Evolutionary conservation across 345 rosid genomes (phyloP).

Genomic region (Gossypium arboreum): DNA sequence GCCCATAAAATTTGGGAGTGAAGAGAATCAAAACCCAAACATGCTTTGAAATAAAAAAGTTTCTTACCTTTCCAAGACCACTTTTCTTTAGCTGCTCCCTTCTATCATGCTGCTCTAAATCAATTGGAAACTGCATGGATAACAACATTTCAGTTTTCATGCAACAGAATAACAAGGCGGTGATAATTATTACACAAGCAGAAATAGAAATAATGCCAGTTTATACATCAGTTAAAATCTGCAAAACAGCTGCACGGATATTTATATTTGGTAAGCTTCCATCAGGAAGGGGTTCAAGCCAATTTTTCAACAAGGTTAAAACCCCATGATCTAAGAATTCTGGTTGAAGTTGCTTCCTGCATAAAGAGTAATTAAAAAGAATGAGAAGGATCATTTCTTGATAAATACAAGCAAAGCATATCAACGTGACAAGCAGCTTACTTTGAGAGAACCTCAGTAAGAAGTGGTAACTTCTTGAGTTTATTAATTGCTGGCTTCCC

Average conservation of each 20-base stretch:
- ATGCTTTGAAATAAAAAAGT: conserved; percentile 7
- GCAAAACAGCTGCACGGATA: conserved; percentile 84
- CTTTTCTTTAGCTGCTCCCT: conserved; percentile 92
- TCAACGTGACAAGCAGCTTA: conserved; percentile 35
- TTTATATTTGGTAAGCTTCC: conserved; percentile 95
- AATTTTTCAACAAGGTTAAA: conserved; percentile 70
- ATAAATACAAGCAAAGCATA: neutral
- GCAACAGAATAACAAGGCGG: conserved; percentile 4
- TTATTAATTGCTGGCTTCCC: conserved; percentile 93
- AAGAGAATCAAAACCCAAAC: conserved; percentile 7
- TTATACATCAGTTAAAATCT: conserved; percentile 72
- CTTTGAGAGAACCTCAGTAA: conserved; percentile 91
- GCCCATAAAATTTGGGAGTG: conserved; percentile 1
- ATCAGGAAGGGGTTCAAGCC: conserved; percentile 99
- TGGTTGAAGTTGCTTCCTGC: conserved; percentile 94
- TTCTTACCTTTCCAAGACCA: conserved; percentile 91
- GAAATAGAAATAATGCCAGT: conserved; percentile 7
- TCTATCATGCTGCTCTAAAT: conserved; percentile 90
- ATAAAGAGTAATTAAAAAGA: conserved; percentile 15
- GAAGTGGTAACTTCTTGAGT: conserved; percentile 86
- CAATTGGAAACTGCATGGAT: conserved; percentile 79
- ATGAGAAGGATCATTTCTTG: neutral
- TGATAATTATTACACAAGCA: neutral
- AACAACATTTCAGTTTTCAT: conserved; percentile 18
- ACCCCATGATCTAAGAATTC: conserved; percentile 94